These are phyloP conservation scores for Chernovozyma sophiae-reginae DNA, from an alignment of 1,139 yeast genomes.

Conservation along the genomic window DNA sequence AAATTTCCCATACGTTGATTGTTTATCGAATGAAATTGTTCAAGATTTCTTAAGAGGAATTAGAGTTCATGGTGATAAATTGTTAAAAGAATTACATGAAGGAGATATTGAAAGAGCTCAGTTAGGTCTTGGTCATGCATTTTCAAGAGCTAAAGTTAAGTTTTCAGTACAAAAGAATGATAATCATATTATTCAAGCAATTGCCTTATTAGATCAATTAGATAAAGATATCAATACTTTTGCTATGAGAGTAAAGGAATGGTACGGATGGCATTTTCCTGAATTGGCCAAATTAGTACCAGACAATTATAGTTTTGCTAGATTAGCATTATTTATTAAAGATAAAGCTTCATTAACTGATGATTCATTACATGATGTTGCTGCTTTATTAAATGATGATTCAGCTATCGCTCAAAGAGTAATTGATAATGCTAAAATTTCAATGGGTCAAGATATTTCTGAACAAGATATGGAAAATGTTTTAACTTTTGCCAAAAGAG, in stretches of 20 bases:
- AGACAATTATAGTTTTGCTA: constrained; percentile 87
- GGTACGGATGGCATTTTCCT: constrained; percentile 99
- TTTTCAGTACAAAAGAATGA: constrained; percentile 97
- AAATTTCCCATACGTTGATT: constrained; percentile 80
- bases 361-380: constrained; percentile 83
- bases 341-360: constrained; percentile 83
- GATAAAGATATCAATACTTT: constrained; percentile 97
- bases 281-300: constrained; percentile 96
- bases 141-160: constrained; percentile 98
- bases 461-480: constrained; percentile 84
- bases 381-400: constrained; percentile 87
- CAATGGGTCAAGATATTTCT: constrained; percentile 98
- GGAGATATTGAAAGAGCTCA: constrained; percentile 98
- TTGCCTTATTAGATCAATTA: constrained; percentile 92
- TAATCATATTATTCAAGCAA: constrained; percentile 97
- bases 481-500: constrained; percentile 86
- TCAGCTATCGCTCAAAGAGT: constrained; percentile 91
- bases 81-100: constrained; percentile 85
- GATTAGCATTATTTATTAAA: constrained; percentile 74
- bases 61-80: constrained; percentile 84
- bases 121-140: constrained; percentile 97
- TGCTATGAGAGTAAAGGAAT: constrained; percentile 97
- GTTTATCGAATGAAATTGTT: constrained; percentile 84
- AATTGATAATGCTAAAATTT: constrained; percentile 84
- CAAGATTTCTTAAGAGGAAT: constrained; percentile 96